phyloP scores from a whole-genome alignment of 352 stramenopile species.

The Pythium aristosporum region DNA sequence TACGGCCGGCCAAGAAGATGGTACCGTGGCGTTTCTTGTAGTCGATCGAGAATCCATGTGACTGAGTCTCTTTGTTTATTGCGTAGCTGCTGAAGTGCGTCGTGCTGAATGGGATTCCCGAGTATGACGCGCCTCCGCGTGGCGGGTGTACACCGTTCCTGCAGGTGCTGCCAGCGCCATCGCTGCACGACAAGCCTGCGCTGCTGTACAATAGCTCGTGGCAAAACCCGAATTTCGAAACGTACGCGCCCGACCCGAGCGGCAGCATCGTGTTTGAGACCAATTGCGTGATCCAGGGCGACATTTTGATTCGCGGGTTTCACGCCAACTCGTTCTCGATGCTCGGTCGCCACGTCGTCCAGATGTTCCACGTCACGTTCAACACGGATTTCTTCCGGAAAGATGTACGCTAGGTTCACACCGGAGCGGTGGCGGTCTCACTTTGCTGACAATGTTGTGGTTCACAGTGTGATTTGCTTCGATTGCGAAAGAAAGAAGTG shows the following conservation, averaged over 20 bases:
- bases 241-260: conserved; percentile 28
- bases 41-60: background rate
- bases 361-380: conserved; percentile 87
- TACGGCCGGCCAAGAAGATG: conserved; percentile 61
- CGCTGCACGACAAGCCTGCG: conserved; percentile 27
- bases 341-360: conserved; percentile 74
- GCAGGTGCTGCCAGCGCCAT: conserved; percentile 29
- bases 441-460: background rate
- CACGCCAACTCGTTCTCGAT: conserved; percentile 72
- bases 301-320: conserved; percentile 71
- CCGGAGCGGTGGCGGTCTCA: background rate
- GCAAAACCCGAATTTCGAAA: conserved; percentile 32
- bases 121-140: conserved; percentile 65
- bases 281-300: conserved; percentile 70
- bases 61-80: background rate
- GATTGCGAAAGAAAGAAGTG: conserved; percentile 31
- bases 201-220: conserved; percentile 40
- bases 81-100: conserved; percentile 46
- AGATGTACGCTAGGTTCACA: conserved; percentile 32
- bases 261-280: conserved; percentile 42
- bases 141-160: conserved; percentile 33
- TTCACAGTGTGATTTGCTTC: conserved; percentile 25
- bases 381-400: conserved; percentile 82
- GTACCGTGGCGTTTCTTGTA: conserved; percentile 2
- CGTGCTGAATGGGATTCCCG: conserved; percentile 68